Evolutionary conservation across 2,329 filamentous ascomycete species (phyloP).

Genomic region (Trichoderma koningii): DNA sequence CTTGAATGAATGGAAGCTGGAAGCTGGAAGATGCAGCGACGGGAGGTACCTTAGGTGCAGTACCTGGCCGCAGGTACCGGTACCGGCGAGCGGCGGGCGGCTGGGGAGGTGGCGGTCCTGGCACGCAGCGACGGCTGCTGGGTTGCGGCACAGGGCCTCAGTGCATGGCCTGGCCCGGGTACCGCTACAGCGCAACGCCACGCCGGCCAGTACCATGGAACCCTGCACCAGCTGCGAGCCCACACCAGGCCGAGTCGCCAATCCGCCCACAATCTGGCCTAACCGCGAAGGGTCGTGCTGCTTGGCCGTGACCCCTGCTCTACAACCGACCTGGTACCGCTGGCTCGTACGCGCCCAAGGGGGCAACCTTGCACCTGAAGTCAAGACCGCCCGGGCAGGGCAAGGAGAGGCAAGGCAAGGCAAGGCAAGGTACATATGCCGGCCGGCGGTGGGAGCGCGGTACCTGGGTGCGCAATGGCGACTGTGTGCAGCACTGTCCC

Average conservation of each 20-base stretch:
- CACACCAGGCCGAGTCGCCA: constrained; percentile 19
- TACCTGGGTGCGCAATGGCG: not conserved
- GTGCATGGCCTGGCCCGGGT: constrained; percentile 3
- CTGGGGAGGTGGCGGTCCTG: not conserved
- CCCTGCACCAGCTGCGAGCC: constrained; percentile 6
- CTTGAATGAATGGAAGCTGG: not conserved
- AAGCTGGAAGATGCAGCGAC: not conserved
- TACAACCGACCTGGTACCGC: not conserved
- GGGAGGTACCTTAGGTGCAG: no score
- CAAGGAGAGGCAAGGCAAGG: not conserved
- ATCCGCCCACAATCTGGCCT: constrained; percentile 22
- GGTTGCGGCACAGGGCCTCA: not conserved
- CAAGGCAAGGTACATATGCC: not conserved
- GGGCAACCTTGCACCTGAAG: not conserved
- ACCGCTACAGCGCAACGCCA: not conserved
- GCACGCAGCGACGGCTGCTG: constrained; percentile 3
- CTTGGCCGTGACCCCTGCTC: constrained; percentile 21
- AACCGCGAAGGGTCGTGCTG: constrained; percentile 21
- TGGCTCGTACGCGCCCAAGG: constrained; percentile 19
- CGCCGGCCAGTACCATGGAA: no score
- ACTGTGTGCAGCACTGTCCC: constrained; percentile 16
- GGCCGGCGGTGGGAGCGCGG: constrained; percentile 1
- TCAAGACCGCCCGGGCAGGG: not conserved
- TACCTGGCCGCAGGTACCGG: not conserved
- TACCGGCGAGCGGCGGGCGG: constrained; percentile 12